These are phyloP conservation scores for Arabis hirsuta DNA, from an alignment of 345 rosid genomes.

Conservation along the genomic window DNA sequence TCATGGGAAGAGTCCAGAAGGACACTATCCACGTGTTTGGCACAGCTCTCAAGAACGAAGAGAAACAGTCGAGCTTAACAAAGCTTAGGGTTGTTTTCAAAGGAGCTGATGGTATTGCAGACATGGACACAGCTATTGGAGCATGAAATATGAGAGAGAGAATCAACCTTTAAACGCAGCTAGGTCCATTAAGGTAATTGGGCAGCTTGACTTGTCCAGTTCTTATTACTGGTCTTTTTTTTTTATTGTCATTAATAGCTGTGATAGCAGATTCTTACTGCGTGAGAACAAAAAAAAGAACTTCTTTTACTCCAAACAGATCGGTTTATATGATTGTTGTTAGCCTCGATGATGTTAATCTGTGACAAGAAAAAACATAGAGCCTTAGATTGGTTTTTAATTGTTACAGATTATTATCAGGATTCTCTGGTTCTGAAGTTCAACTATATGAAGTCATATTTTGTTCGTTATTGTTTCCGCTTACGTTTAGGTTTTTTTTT, in stretches of 20 bases:
- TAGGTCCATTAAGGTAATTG: conserved; percentile 27
- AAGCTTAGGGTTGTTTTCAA: conserved; percentile 73
- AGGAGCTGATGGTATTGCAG: conserved; percentile 69
- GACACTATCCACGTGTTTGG: conserved; percentile 69
- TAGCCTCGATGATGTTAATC: conserved; percentile 23
- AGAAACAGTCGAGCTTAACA: conserved; percentile 59
- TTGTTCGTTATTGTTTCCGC: too few relatives aligned
- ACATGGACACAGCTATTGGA: conserved; percentile 87
- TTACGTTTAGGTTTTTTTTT: too few relatives aligned
- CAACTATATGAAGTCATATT: neutral
- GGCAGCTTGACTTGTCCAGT: conserved; percentile 30
- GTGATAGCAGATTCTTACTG: conserved; percentile 21
- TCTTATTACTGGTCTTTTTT: conserved; percentile 27
- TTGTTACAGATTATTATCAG: conserved; percentile 1
- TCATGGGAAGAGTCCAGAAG: conserved; percentile 67
- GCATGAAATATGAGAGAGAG: conserved; percentile 46
- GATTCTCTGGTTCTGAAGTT: conserved; percentile 3
- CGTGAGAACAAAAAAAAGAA: neutral
- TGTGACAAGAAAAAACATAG: neutral
- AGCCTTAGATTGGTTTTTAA: neutral
- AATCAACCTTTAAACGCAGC: conserved; percentile 1
- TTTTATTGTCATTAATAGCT: conserved; percentile 26
- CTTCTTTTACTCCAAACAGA: conserved; percentile 2
- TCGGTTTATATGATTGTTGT: conserved; percentile 34
- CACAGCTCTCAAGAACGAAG: conserved; percentile 52